Base-by-base conservation (phyloP, 805 yeast genomes). In the Barnettozyma sucrosica region DNA sequence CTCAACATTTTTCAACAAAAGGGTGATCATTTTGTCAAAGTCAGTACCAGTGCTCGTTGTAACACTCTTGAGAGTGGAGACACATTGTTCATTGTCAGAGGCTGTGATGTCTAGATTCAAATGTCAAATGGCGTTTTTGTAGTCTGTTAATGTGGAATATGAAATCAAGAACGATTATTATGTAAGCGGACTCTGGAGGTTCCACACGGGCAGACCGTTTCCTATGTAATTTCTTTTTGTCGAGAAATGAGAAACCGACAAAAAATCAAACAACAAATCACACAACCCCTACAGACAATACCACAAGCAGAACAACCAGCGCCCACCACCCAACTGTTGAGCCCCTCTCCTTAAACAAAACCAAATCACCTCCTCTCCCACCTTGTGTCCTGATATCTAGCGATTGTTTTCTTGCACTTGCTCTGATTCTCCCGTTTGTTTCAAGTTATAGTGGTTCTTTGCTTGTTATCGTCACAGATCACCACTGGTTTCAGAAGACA, bases 81-180 rank as follows among this genome's bases (percentile, higher is more conserved):
- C 19, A 47, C 53, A 3, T 5, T 61, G 2, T 61, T 44, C 33
- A 39, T 61, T 2, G 63, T 59, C 19, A 55, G 64, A 45, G 62
- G 64, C 8, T 43, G 46, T 3, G 51, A 49, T 5, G 19, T 46
- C 16, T 46, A 36, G n/a, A 5, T 10, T 24, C 21, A 37, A 38
- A n/a, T n/a, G n/a, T n/a, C n/a, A n/a, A n/a, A n/a, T n/a, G n/a
- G n/a, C n/a, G n/a, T n/a, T n/a, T n/a, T n/a, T n/a, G n/a, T n/a
- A n/a, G n/a, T n/a, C n/a, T n/a, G n/a, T n/a, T n/a, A n/a, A n/a
- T n/a, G n/a, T n/a, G n/a, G n/a, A n/a, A n/a, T n/a, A n/a, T n/a
- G n/a, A n/a, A n/a, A n/a, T n/a, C n/a, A n/a, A n/a, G n/a, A n/a
- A n/a, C n/a, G n/a, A n/a, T n/a, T n/a, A n/a, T n/a, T n/a, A n/a